Evolutionary conservation across 2,329 filamentous ascomycete genomes (phyloP).

Genomic region (Alternaria arborescens): DNA sequence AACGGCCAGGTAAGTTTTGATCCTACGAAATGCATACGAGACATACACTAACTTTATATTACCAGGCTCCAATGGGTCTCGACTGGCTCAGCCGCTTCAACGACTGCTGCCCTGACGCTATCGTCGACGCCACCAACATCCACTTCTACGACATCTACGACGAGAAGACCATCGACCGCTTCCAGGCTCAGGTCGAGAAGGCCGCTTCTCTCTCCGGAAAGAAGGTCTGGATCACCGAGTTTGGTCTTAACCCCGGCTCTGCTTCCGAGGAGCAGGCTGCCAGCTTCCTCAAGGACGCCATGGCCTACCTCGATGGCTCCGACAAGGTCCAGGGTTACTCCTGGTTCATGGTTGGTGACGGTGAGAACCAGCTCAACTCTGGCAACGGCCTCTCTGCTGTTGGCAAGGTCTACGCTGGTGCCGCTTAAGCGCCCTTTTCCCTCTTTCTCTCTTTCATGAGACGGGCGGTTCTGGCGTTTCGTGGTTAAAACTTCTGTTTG

Average conservation of each 20-base stretch:
- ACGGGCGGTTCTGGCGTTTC: slow-evolving; percentile 9
- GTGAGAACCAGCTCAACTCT: slow-evolving; percentile 42
- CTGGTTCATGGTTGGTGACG: slow-evolving; percentile 49
- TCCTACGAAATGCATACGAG: too few species aligned
- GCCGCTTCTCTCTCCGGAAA: slow-evolving; percentile 39
- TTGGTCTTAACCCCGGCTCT: slow-evolving; percentile 45
- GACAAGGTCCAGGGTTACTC: slow-evolving; percentile 47
- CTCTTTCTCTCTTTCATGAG: not conserved
- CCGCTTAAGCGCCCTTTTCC: slow-evolving; percentile 12
- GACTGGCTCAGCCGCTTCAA: slow-evolving; percentile 47
- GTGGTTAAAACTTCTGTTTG: slow-evolving; percentile 5
- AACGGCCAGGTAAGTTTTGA: slow-evolving; percentile 22
- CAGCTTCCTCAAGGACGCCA: slow-evolving; percentile 46
- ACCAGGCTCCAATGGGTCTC: slow-evolving; percentile 34
- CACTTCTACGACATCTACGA: slow-evolving; percentile 52
- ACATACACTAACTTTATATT: too few species aligned
- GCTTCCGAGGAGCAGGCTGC: slow-evolving; percentile 39
- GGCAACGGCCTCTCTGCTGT: slow-evolving; percentile 30
- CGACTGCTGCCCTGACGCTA: slow-evolving; percentile 44
- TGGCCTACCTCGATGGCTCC: slow-evolving; percentile 45
- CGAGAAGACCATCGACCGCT: slow-evolving; percentile 40
- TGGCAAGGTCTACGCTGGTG: slow-evolving; percentile 39
- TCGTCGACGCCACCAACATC: slow-evolving; percentile 48
- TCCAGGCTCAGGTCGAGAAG: slow-evolving; percentile 52
- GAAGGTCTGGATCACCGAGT: slow-evolving; percentile 52